Conservation (phyloP, 768 basidiomycete genomes). For the Albatrellus ellisii region DNA sequence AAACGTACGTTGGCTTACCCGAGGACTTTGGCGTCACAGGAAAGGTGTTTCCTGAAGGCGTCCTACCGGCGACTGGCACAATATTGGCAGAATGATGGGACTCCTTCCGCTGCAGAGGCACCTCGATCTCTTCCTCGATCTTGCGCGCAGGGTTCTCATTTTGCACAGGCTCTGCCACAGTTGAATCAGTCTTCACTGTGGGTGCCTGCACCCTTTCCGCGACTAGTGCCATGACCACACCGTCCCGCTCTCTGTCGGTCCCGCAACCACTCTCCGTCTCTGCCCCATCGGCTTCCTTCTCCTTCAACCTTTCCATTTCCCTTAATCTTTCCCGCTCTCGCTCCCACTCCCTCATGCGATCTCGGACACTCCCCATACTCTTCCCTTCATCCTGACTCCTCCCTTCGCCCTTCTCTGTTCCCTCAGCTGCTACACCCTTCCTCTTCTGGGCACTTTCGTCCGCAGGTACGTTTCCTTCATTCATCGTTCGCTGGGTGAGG, state of each 20-base stretch:
- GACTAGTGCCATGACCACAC: conserved; percentile 7
- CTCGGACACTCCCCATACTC: conserved; percentile 24
- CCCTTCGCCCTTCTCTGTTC: background rate
- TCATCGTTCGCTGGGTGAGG: conserved; percentile 7
- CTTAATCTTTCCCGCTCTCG: conserved; percentile 53
- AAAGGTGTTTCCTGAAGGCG: background rate
- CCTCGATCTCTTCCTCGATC: background rate
- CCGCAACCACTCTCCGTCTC: conserved; percentile 33
- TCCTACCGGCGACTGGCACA: too few species aligned
- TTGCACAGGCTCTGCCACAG: background rate
- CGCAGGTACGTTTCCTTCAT: conserved; percentile 15
- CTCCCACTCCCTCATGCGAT: conserved; percentile 69
- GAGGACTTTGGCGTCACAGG: conserved; percentile 17
- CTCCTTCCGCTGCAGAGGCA: conserved; percentile 18
- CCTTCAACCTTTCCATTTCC: conserved; percentile 52
- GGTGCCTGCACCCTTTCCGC: background rate
- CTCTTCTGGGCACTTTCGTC: conserved; percentile 11
- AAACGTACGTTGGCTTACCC: conserved; percentile 9
- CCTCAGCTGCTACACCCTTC: background rate
- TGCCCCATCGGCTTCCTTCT: conserved; percentile 37
- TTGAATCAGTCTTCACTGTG: background rate
- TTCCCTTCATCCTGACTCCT: conserved; percentile 6
- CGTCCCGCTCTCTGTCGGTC: conserved; percentile 10
- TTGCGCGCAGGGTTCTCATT: background rate
- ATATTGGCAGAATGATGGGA: too few species aligned